These are phyloP conservation scores for Pseudisothecium myosuroides DNA, from an alignment of 225 moss, liverwort and hornwort genomes.

Conservation along the genomic window DNA sequence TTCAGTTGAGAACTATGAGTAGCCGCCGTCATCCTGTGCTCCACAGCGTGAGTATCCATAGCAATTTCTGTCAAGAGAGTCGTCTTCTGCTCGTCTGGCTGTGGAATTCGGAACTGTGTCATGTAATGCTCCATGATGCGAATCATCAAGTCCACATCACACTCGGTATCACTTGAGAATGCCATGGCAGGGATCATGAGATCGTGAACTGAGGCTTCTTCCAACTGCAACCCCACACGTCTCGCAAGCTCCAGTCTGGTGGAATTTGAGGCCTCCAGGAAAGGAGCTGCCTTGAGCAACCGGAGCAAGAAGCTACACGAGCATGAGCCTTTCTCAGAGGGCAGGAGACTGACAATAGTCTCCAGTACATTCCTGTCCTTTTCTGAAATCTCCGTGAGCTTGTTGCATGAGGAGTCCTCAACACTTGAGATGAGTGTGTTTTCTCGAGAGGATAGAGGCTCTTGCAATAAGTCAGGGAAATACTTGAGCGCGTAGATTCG, in stretches of 20 bases:
- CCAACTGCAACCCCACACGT: slow-evolving; percentile 78
- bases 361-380: slow-evolving; percentile 53
- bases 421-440: not conserved
- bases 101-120: slow-evolving; percentile 36
- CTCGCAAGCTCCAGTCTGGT: slow-evolving; percentile 64
- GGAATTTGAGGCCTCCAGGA: slow-evolving; percentile 29
- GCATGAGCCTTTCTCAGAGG: slow-evolving; percentile 45
- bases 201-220: slow-evolving; percentile 64
- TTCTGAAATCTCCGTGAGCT: slow-evolving; percentile 30
- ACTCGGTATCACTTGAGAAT: slow-evolving; percentile 33
- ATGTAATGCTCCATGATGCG: slow-evolving; percentile 70
- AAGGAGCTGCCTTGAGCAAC: slow-evolving; percentile 50
- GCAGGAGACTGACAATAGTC: slow-evolving; percentile 60
- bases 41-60: slow-evolving; percentile 13
- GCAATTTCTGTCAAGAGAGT: slow-evolving; percentile 27
- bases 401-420: not conserved
- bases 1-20: slow-evolving; percentile 48
- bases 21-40: slow-evolving; percentile 27
- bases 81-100: slow-evolving; percentile 17
- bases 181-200: slow-evolving; percentile 61
- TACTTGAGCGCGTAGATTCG: slow-evolving; percentile 43
- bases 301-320: slow-evolving; percentile 67
- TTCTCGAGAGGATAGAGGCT: not conserved
- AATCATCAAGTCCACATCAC: slow-evolving; percentile 68
- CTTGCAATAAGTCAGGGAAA: slow-evolving; percentile 34